Base-by-base conservation (phyloP, 2,329 filamentous ascomycete species). In the Diaporthe sp. region DNA sequence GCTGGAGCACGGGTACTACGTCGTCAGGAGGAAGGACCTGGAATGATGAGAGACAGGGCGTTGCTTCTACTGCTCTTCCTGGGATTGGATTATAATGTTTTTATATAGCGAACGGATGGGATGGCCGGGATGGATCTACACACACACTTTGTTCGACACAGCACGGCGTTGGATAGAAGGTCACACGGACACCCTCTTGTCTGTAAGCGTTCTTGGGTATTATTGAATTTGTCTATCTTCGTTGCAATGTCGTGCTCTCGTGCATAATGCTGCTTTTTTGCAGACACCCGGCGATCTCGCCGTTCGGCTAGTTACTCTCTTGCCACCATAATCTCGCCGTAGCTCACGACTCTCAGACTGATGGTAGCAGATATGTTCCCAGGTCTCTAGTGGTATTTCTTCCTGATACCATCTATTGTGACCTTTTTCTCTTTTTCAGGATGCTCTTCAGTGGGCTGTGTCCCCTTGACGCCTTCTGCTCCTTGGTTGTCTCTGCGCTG, bases 1-100 rank as follows among this genome's bases (percentile, higher is more conserved):
- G 3, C 82, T 91, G 44, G 87, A 85, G 73, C 85, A 87, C 76
- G 90, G 89, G 0, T 91, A 91, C 67, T 85, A 91, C 25, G 84
- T 91, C 3, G 88, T 91, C 4, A 83, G 89, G 42, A 85, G 86
- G 80, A 86, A 83, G 77, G 89, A 91, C 76, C 78, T 91, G 77
- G 86, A 90, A 67, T n/a, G n/a, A n/a, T n/a, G n/a, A n/a, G n/a
- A n/a, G n/a, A n/a, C n/a, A n/a, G n/a, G 46, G 25, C 37, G 8
- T 31, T 10, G 19, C 37, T 44, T 19, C 2, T 13, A 7, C 12
- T 25, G 12, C 34, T 46, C 8, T 44, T 65, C 7, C 34, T 34
- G 34, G 34, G 34, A 31, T 65, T 57, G 34, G 37, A 19, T 12
- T 31, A 22, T 42, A 25, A 19, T 28, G 34, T 53, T 42, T 42